Percentiles rank a stretch among this genome's conserved stretches.
phyloP scores from a whole-genome alignment of 495 filamentous ascomycete species.

The Bacidia gigantensis region DNA sequence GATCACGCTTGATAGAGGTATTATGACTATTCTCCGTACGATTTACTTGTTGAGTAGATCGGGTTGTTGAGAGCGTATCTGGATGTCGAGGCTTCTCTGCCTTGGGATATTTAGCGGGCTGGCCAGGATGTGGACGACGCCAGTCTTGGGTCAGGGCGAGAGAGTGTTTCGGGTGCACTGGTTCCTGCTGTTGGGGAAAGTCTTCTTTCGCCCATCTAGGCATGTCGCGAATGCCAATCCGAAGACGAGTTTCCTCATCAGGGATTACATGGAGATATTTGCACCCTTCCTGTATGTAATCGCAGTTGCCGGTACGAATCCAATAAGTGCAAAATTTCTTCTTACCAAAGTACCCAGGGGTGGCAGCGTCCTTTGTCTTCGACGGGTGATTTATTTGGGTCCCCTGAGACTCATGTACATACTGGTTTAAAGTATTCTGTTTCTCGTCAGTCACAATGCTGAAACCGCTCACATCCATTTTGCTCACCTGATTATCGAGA shows the following conservation, averaged over 20 bases:
- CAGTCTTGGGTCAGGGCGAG: background rate
- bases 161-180: background rate
- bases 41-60: background rate
- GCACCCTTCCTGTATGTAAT: slow-evolving; percentile 74
- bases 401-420: background rate
- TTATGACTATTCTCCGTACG: background rate
- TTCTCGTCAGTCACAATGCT: background rate
- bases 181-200: background rate
- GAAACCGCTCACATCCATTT: too few relatives aligned
- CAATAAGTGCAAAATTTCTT: slow-evolving; percentile 82
- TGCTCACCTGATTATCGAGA: too few relatives aligned
- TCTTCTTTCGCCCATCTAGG: slow-evolving; percentile 43
- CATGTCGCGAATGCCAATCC: slow-evolving; percentile 44
- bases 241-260: slow-evolving; percentile 41
- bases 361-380: background rate
- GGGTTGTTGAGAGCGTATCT: background rate
- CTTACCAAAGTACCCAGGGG: slow-evolving; percentile 18
- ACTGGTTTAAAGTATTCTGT: background rate
- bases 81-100: background rate
- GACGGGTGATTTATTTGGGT: background rate
- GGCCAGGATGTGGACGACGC: slow-evolving; percentile 7
- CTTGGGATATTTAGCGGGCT: background rate
- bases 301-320: slow-evolving; percentile 71
- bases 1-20: background rate
- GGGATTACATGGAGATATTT: slow-evolving; percentile 84